phyloP scores from a whole-genome alignment of 345 rosid genomes.

The Arabidopsis arenosa region DNA sequence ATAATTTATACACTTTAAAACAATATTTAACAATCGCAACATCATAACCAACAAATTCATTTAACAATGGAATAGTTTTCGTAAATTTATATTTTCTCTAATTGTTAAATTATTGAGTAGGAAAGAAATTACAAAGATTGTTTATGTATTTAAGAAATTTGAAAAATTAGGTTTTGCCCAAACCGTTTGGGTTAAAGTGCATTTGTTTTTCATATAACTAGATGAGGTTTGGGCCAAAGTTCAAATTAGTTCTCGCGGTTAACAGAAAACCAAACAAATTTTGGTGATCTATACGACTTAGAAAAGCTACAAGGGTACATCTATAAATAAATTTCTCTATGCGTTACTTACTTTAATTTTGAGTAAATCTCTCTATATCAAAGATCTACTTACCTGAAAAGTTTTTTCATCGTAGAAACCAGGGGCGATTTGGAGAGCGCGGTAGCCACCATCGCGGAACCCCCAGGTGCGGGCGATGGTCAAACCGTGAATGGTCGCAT shows the following conservation, averaged over 20 bases:
- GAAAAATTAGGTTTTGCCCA: too few relatives aligned
- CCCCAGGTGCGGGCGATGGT: constrained; percentile 42
- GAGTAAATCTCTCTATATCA: not conserved
- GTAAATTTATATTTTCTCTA: not conserved
- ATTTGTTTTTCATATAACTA: too few relatives aligned
- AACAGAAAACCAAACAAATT: not conserved
- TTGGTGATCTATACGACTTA: not conserved
- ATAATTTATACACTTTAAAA: not conserved
- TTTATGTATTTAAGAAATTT: too few relatives aligned
- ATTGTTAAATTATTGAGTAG: too few relatives aligned
- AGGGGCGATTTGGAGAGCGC: constrained; percentile 44
- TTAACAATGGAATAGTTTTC: not conserved
- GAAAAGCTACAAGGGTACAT: not conserved
- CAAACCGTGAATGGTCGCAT: constrained; percentile 33
- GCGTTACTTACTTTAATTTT: not conserved
- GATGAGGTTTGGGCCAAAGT: too few relatives aligned
- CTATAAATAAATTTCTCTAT: too few relatives aligned
- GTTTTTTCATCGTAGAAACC: constrained; percentile 37
- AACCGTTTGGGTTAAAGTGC: too few relatives aligned
- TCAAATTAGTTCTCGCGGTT: too few relatives aligned
- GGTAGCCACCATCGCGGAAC: constrained; percentile 42
- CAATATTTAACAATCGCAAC: not conserved
- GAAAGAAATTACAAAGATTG: too few relatives aligned
- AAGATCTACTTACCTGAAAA: constrained; percentile 31
- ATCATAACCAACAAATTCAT: not conserved